Evolutionary conservation across 768 basidiomycete genomes (phyloP), one percentile per base, ranked within the genome.

Genomic region (Phylloporus scabripes): DNA sequence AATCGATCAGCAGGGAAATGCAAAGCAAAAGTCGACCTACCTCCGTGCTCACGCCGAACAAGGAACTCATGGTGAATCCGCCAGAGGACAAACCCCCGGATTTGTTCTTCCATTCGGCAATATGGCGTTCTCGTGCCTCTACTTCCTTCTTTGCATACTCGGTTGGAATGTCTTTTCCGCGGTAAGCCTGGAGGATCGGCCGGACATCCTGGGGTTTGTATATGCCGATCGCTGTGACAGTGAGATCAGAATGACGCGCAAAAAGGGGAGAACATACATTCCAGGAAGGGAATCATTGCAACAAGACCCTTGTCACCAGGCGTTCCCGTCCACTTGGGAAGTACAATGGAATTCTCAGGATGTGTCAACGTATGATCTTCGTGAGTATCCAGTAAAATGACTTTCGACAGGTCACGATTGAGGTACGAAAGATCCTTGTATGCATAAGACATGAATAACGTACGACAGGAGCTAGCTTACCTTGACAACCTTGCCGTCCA

Each of bases 231-330:
- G 96, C 95, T 95, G 58, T 11, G 31, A 23, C 18, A 7, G 9
- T 14, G 12, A 29, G 17, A 21, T 54, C 34, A 48, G 29, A 23
- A 48, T 11, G 26, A 17, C 11, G 42, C 26, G n/a, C 15, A 2
- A 14, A 20, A 1, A 34, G 5, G 23, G 7, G 52, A 14, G n/a
- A 8, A 70, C 76, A 46, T 60, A 75, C 92, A 92, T 73, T 98
- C 96, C 4, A 99, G 77, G 83, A 98, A 97, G 1, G 95, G 95
- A 56, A 99, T 93, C 76, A 97, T 78, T n/a, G 83, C 85, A 17
- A 97, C 66, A 34, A 98, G 80, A 0, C 88, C 91, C 54, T 74
- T 80, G 64, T 84, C 83, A 66, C 85, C 70, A 0, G 82, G 71
- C 45, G 85, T 80, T 2, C 94, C 95, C 1, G 80, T 80, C 96